phyloP scores from a whole-genome alignment of 2,329 filamentous ascomycete species.

The Aspergillus fructus region DNA sequence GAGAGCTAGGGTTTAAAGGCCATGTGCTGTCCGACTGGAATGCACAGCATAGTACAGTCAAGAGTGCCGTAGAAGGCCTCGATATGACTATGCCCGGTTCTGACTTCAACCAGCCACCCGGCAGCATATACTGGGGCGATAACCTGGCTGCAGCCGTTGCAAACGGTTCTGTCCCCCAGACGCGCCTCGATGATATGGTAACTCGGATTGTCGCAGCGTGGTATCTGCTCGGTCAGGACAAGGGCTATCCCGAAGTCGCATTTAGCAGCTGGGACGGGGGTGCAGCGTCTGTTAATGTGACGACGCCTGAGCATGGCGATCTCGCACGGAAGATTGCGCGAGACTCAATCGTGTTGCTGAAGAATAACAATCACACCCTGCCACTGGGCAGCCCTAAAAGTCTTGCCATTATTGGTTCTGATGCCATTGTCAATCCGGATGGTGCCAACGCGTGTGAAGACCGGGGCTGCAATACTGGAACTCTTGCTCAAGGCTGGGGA shows the following conservation, averaged over 20 bases:
- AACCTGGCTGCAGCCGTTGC: constrained; percentile 56
- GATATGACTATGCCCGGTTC: constrained; percentile 69
- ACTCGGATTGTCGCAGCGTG: constrained; percentile 49
- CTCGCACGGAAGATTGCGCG: constrained; percentile 44
- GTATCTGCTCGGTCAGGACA: constrained; percentile 51
- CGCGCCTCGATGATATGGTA: constrained; percentile 63
- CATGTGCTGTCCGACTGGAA: constrained; percentile 48
- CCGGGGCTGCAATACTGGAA: constrained; percentile 65
- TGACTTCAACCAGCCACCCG: constrained; percentile 24
- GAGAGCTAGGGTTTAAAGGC: constrained; percentile 77
- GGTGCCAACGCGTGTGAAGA: constrained; percentile 58
- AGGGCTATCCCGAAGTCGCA: constrained; percentile 42
- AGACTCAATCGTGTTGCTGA: constrained; percentile 49
- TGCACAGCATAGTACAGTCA: constrained; percentile 46
- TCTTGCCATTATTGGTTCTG: constrained; percentile 52
- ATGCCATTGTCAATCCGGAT: constrained; percentile 45
- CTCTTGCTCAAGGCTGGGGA: constrained; percentile 72
- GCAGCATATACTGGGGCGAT: constrained; percentile 25
- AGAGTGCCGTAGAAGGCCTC: constrained; percentile 48
- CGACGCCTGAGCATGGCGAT: constrained; percentile 3
- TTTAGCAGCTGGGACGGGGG: constrained; percentile 49
- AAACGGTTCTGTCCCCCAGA: constrained; percentile 59
- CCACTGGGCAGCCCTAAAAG: constrained; percentile 48
- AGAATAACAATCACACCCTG: constrained; percentile 44
- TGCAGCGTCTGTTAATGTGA: constrained; percentile 20